These are phyloP conservation scores for Diacronema lutheri DNA, from an alignment of 78 protist genomes.

Conservation along the genomic window DNA sequence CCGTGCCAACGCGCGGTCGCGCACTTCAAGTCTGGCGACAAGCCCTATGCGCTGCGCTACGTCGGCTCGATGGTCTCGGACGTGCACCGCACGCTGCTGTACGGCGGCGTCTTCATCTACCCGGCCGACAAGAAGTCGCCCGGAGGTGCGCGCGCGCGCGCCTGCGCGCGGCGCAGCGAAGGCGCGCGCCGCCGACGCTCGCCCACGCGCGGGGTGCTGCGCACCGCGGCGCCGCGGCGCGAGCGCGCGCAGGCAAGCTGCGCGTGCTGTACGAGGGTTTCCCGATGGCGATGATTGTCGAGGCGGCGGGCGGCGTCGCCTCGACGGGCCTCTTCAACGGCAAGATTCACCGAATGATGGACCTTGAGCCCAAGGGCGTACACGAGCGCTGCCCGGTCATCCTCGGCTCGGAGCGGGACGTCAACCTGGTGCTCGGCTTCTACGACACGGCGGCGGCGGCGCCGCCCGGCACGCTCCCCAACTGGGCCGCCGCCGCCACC, in stretches of 20 bases:
- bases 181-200: no score
- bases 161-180: background rate
- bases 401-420: constrained; percentile 49
- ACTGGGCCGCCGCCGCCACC: no score
- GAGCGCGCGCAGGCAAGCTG: constrained; percentile 58
- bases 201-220: no score
- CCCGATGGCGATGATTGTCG: constrained; percentile 76
- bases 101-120: constrained; percentile 92
- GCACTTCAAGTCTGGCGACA: constrained; percentile 20
- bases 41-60: constrained; percentile 70
- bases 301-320: background rate
- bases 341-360: constrained; percentile 27
- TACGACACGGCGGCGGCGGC: background rate
- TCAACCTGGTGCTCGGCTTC: constrained; percentile 4
- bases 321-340: background rate
- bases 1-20: constrained; percentile 28
- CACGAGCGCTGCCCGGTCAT: constrained; percentile 59
- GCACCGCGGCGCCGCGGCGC: background rate
- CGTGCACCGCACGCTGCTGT: constrained; percentile 86
- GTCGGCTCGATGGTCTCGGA: constrained; percentile 91
- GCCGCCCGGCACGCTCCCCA: no score
- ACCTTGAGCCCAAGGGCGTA: constrained; percentile 36
- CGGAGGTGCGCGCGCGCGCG: background rate
- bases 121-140: constrained; percentile 78
- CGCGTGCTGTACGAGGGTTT: constrained; percentile 71